Percentiles rank a stretch among this genome's conserved stretches.
Evolutionary conservation across 768 basidiomycete species (phyloP).

Genomic region (Piloderma croceum): DNA sequence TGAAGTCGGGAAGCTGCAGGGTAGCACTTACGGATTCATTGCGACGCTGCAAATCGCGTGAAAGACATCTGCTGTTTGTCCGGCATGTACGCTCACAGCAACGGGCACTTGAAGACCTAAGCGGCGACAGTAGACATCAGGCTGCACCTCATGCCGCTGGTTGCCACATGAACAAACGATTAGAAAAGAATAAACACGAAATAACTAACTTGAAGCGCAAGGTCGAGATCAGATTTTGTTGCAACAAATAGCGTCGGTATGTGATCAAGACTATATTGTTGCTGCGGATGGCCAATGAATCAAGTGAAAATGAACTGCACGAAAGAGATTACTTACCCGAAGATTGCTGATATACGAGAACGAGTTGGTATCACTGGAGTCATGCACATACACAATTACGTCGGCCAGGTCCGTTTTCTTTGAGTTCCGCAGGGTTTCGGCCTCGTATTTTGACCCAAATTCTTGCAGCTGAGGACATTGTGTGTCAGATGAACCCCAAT

Average conservation of each 20-base stretch:
- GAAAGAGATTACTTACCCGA: constrained; percentile 51
- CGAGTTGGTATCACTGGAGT: constrained; percentile 97
- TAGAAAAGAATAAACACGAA: constrained; percentile 2
- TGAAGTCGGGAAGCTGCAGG: constrained; percentile 2
- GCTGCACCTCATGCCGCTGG: constrained; percentile 98
- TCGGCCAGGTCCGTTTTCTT: constrained; percentile 93
- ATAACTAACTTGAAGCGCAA: constrained; percentile 78
- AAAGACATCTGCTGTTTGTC: constrained; percentile 82
- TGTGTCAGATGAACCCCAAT: too few species aligned
- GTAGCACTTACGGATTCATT: constrained; percentile 71
- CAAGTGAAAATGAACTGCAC: constrained; percentile 1
- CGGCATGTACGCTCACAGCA: constrained; percentile 84
- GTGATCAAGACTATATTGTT: constrained; percentile 94
- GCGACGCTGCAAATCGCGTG: constrained; percentile 80
- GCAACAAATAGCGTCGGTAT: constrained; percentile 96
- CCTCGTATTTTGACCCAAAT: constrained; percentile 93
- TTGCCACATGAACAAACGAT: constrained; percentile 9
- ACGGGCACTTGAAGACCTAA: constrained; percentile 90
- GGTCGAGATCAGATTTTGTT: constrained; percentile 97
- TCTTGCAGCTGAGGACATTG: constrained; percentile 89
- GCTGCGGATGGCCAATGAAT: constrained; percentile 40
- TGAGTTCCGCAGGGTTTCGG: constrained; percentile 79
- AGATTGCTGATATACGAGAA: constrained; percentile 98
- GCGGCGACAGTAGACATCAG: constrained; percentile 91
- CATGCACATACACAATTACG: constrained; percentile 92